Evolutionary conservation across 192 early-diverging fungal species (phyloP), one percentile per base, ranked within the genome.

Genomic region (Kappamyces sp.): DNA sequence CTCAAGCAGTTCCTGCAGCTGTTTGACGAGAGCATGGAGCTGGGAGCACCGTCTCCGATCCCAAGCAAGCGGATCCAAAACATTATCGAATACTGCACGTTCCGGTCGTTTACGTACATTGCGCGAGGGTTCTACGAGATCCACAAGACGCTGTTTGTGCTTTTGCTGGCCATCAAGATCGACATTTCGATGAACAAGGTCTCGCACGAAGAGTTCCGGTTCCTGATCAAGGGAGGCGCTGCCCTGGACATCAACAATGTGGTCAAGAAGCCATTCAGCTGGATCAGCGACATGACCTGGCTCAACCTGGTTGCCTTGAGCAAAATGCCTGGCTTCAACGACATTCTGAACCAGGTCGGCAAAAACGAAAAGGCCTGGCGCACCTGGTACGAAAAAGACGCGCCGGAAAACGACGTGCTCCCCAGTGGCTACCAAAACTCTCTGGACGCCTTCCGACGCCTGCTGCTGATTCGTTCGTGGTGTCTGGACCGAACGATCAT

Each of bases 271-370:
- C 82, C 82, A 4, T 84, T 84, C 63, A 77, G 75, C 63, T 84
- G 82, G 82, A 83, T 84, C 64, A 80, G 77, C 30, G 82, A 84
- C 51, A 79, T 80, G 61, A 84, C 82, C 1, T 84, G 82, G 82
- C 66, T 84, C 33, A 84, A 84, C 53, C 54, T 84, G 29, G 76
- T 79, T 3, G 82, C 82, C 0, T 42, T 84, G 34, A 74, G 73
- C 69, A 84, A 84, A 43, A 76, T 84, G 77, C 71, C 71, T 47
- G 80, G 78, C 0, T 84, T 84, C 59, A 78, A 54, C 39, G 82
- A 84, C 62, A 55, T 84, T n/a, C 61, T 84, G 5, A 83, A 83
- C 54, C 82, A 84, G 59, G 73, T 84, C 34, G 77, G 78, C 33
- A 84, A 84, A 61, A 84, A 84, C 61, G 82, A 84, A 59, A 84